Evolutionary conservation across 305 asterid species (phyloP).

Genomic region (Fraxinus angustifolia): DNA sequence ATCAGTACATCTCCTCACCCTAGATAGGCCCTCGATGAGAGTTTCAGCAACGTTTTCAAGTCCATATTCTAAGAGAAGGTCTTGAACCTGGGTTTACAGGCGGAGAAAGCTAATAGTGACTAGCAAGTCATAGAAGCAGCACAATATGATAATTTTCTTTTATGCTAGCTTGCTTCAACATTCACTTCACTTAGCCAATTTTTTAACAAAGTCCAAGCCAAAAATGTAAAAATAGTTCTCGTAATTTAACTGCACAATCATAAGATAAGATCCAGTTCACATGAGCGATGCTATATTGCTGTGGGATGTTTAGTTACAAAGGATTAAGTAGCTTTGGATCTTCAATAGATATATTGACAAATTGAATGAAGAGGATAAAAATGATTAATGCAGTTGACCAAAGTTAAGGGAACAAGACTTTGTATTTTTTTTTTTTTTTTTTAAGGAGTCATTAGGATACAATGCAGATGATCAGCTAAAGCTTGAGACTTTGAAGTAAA

Average conservation of each 20-base stretch:
- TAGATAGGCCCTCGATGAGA: constrained; percentile 90
- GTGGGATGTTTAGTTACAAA: not conserved
- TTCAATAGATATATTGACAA: not conserved
- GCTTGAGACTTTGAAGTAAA: not conserved
- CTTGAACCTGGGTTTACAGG: constrained; percentile 62
- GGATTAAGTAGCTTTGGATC: not conserved
- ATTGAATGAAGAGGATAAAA: not conserved
- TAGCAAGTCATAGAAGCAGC: constrained; percentile 12
- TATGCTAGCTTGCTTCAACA: not conserved
- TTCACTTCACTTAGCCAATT: not conserved
- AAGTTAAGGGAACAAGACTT: not conserved
- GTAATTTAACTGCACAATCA: not conserved
- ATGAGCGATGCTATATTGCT: not conserved
- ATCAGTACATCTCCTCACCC: constrained; percentile 92
- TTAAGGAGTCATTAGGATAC: not conserved
- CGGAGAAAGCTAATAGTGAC: not conserved
- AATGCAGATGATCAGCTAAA: not conserved
- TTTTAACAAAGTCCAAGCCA: not conserved
- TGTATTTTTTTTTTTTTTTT: not conserved
- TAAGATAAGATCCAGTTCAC: not conserved
- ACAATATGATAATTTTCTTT: not conserved
- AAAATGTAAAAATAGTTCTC: not conserved
- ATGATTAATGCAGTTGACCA: not conserved
- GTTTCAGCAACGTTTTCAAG: constrained; percentile 86
- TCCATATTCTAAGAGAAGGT: constrained; percentile 81